Conservation (phyloP, 164 flowering plant genomes). For the Magnolia sinica region DNA sequence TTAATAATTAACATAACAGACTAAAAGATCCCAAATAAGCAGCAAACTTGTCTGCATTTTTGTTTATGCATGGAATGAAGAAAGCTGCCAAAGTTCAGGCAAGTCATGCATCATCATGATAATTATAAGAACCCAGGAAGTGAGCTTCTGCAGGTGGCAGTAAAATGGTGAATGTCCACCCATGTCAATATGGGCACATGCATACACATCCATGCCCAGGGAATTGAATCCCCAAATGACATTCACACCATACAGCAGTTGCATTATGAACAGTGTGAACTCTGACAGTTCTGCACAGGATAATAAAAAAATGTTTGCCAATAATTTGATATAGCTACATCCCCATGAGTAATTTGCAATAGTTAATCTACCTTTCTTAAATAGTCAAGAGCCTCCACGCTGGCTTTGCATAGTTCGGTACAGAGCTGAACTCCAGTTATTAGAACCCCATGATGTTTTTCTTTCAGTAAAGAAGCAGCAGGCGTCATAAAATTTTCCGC, state of each 20-base stretch:
- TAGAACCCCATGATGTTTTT: constrained; percentile 95
- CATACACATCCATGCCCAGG: no score
- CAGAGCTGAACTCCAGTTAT: constrained; percentile 94
- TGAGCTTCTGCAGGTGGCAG: background rate
- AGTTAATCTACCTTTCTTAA: constrained; percentile 67
- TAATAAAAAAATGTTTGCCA: background rate
- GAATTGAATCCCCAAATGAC: no score
- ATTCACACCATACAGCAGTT: no score
- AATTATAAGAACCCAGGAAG: background rate
- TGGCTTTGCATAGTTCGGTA: constrained; percentile 83
- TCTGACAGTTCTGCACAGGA: background rate
- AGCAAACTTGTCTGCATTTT: background rate
- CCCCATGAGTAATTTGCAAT: background rate
- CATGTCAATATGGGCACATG: background rate
- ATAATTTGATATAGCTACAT: background rate
- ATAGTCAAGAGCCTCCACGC: constrained; percentile 83
- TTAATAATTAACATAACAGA: background rate
- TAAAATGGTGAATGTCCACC: background rate
- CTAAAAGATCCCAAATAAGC: background rate
- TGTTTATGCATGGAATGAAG: no score
- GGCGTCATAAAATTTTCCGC: constrained; percentile 91
- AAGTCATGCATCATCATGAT: no score
- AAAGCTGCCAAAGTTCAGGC: no score
- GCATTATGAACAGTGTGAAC: background rate
- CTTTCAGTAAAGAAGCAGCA: constrained; percentile 81